These are phyloP conservation scores for Afroboletus lepidellus DNA, from an alignment of 1,284 basidiomycete species.

Conservation along the genomic window DNA sequence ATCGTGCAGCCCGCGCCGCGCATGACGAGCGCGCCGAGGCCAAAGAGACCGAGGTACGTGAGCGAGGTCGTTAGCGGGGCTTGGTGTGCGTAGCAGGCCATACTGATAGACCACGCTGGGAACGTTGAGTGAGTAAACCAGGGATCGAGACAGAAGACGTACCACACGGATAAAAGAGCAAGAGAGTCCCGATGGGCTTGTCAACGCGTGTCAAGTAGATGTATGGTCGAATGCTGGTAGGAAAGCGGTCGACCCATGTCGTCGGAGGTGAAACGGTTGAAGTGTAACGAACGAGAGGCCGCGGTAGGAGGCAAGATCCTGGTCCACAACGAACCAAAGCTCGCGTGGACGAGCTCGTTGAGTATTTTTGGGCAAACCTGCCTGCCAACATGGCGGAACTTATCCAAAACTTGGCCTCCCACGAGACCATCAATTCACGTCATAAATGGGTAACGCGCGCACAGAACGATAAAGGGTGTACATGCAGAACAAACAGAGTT, in stretches of 20 bases:
- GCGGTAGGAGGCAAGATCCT: constrained; percentile 1
- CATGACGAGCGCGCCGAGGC: constrained; percentile 91
- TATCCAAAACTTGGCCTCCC: not conserved
- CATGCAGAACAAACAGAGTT: constrained; percentile 29
- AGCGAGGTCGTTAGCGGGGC: constrained; percentile 66
- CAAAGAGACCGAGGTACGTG: constrained; percentile 83
- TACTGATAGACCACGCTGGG: constrained; percentile 92
- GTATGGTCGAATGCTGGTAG: constrained; percentile 69
- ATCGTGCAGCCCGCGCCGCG: constrained; percentile 98
- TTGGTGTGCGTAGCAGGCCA: constrained; percentile 81
- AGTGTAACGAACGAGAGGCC: constrained; percentile 14
- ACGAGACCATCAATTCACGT: not conserved
- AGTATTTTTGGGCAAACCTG: constrained; percentile 1
- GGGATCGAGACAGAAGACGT: constrained; percentile 29
- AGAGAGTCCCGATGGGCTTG: constrained; percentile 92
- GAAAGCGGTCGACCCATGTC: constrained; percentile 71
- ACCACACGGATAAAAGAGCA: constrained; percentile 95
- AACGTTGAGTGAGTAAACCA: not conserved
- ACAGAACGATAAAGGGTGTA: constrained; percentile 24
- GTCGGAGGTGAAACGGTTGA: constrained; percentile 25
- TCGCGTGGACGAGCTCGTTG: constrained; percentile 2
- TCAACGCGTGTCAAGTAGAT: constrained; percentile 85
- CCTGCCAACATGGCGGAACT: constrained; percentile 17
- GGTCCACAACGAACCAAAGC: not conserved
- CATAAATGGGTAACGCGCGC: constrained; percentile 15